Base-by-base conservation (phyloP, 23 red algal species). In the Gracilaria caudata region DNA sequence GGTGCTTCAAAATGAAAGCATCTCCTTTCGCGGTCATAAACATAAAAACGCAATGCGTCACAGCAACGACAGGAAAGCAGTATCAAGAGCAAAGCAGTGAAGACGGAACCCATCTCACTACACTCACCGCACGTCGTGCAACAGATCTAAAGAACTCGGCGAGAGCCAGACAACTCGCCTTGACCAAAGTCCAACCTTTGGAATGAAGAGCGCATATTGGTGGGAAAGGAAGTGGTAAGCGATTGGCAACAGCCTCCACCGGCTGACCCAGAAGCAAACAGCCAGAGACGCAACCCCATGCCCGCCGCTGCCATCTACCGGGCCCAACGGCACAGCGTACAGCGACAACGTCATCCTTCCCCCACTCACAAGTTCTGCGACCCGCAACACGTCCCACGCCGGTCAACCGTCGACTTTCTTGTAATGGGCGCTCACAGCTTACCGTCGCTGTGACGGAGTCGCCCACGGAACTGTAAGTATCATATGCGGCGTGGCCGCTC, bases 1-100 rank as follows among this genome's bases (percentile, higher is more conserved):
- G 53, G 75, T 14, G 86, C 86, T 20, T 64, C 43, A 29, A 90
- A 81, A 0, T 55, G 30, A 40, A 90, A 90, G 63, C 86, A 90
- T 32, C 74, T 33, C 17, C 75, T 32, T 33, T 90, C 86, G 26
- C 76, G 86, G 26, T 90, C 86, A 11, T 81, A 17, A 21, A 90
- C 23, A 47, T 90, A 80, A 34, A 90, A 90, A 0, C 86, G 51
- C 54, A 90, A 35, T 11, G 73, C 86, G 13, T 41, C 65, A 19
- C 65, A 71, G 17, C 34, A 41, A 23, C 57, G 7, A 23, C 57
- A 28, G 3, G 2, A 24, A 28, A 60, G 2, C 57, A 60, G 57
- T 8, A 28, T 2, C 57, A 60, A 2, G 2, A 60, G 11, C 57
- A 60, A 60, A 20, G 57, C 23, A 4, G 23, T 12, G 57, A 60